A percentile compares a stretch with the other conserved stretches of the same genome.
phyloP scores from a whole-genome alignment of 495 filamentous ascomycete genomes.

The Penicillium macrosclerotiorum region DNA sequence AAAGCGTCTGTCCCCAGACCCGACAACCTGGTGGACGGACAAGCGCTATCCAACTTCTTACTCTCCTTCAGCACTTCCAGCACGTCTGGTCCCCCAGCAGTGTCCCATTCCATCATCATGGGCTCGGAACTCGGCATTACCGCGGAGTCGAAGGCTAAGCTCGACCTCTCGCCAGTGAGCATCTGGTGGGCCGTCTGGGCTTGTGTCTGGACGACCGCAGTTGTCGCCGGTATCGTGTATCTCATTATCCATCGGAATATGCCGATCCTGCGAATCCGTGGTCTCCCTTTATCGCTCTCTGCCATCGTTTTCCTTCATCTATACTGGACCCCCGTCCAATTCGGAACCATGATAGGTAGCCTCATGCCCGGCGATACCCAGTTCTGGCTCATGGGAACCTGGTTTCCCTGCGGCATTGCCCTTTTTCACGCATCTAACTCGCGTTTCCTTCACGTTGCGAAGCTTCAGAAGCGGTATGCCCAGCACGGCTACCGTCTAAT shows the following conservation, averaged over 20 bases:
- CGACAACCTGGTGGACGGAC: neutral
- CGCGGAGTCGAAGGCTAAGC: constrained; percentile 25
- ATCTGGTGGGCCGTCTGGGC: constrained; percentile 38
- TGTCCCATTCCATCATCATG: constrained; percentile 21
- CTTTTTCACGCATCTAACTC: constrained; percentile 69
- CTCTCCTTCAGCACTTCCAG: constrained; percentile 28
- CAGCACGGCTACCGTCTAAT: constrained; percentile 8
- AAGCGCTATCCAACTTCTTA: constrained; percentile 30
- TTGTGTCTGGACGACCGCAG: constrained; percentile 52
- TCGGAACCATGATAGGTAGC: constrained; percentile 59
- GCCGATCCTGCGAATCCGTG: constrained; percentile 63
- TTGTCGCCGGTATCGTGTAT: constrained; percentile 52
- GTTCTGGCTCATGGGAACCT: constrained; percentile 75
- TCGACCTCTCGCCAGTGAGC: constrained; percentile 24
- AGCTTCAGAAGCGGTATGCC: constrained; percentile 35
- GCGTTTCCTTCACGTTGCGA: constrained; percentile 63
- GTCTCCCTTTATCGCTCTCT: constrained; percentile 55
- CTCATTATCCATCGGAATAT: constrained; percentile 54
- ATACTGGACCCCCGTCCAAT: constrained; percentile 59
- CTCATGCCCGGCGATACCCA: constrained; percentile 55
- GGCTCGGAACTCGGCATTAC: constrained; percentile 36
- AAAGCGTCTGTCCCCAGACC: neutral
- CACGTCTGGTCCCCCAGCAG: constrained; percentile 3
- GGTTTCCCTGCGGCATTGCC: constrained; percentile 67
- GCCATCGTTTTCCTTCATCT: constrained; percentile 62